Evolutionary conservation across 225 moss, liverwort and hornwort genomes (phyloP), one percentile per base, ranked within the genome.

Genomic region (Asterella californica): DNA sequence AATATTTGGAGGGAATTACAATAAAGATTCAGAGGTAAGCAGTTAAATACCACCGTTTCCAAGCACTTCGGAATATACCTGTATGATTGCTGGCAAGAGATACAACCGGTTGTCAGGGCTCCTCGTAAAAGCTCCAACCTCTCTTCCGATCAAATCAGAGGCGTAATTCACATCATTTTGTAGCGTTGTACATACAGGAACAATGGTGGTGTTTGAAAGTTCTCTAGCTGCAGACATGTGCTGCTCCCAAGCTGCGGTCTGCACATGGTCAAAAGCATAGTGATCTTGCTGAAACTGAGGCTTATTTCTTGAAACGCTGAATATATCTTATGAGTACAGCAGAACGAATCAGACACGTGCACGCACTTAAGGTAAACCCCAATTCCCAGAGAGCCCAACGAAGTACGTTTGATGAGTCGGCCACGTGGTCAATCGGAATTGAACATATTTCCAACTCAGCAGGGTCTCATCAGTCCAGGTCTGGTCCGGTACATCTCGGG

Each of bases 161-260:
- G 92, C 92, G 79, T 90, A 88, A 50, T 90, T 91, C 68, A 91
- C 88, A 74, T 91, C 91, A 71, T 90, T 93, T 83, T 99, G 97
- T 47, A 99, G 75, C 71, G 91, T 91, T 42, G 92, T 91, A 83
- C 97, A 94, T n/a, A 86, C 77, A 21, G 97, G 97, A 64, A 94
- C 82, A 68, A 95, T 87, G 50, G 94, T 99, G 76, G 86, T 90
- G 78, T 91, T 90, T 36, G 94, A 91, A 78, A 89, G 88, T 76
- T 99, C 94, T 80, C 91, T 87, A 62, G 91, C 91, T 68, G 89
- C 88, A 83, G 87, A 87, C 82, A 90, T 85, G 78, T 99, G 93
- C 84, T 95, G 92, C 82, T 99, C 94, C 97, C 97, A 99, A 38
- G 93, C 86, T 55, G 97, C 97, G 80, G 91, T 86, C 97, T 99